Evolutionary conservation across 495 filamentous ascomycete species (phyloP).

Genomic region (Neohortaea acidophila): DNA sequence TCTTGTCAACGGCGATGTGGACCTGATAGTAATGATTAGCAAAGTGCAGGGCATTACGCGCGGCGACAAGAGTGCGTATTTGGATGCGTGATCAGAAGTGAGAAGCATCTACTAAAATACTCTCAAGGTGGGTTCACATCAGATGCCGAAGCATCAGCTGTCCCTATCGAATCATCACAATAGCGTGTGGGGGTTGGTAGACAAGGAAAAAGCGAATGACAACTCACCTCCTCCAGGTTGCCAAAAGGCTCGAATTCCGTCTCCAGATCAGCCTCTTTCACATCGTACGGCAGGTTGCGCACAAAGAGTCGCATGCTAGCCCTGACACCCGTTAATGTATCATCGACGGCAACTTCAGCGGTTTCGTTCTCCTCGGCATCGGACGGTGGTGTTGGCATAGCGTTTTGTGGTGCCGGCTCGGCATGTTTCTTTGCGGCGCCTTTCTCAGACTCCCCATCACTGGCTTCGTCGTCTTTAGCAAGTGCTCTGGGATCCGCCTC

Average conservation of each 20-base stretch:
- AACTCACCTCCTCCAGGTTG: slow-evolving; percentile 69
- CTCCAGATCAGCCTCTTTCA: slow-evolving; percentile 62
- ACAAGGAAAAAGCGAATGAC: slow-evolving; percentile 14
- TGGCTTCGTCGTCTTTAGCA: background rate
- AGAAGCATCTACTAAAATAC: slow-evolving; percentile 72
- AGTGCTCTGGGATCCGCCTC: slow-evolving; percentile 18
- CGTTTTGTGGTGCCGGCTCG: background rate
- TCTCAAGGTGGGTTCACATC: slow-evolving; percentile 47
- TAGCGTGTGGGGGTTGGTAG: slow-evolving; percentile 18
- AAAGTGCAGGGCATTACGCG: background rate
- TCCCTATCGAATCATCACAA: slow-evolving; percentile 99
- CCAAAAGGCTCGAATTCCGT: slow-evolving; percentile 56
- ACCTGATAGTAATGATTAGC: slow-evolving; percentile 39
- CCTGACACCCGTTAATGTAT: slow-evolving; percentile 32
- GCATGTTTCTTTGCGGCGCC: slow-evolving; percentile 1
- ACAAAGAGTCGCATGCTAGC: slow-evolving; percentile 63
- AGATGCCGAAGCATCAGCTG: slow-evolving; percentile 72
- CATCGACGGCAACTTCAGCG: slow-evolving; percentile 19
- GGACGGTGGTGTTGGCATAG: slow-evolving; percentile 5
- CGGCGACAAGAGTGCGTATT: background rate
- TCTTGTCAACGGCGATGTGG: slow-evolving; percentile 58
- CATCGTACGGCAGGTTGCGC: slow-evolving; percentile 72
- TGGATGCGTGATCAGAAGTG: slow-evolving; percentile 34
- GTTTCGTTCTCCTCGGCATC: slow-evolving; percentile 19
- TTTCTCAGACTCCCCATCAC: slow-evolving; percentile 24